Base-by-base conservation (phyloP, 108 stramenopile species). In the Nannochloropsis gaditana region DNA sequence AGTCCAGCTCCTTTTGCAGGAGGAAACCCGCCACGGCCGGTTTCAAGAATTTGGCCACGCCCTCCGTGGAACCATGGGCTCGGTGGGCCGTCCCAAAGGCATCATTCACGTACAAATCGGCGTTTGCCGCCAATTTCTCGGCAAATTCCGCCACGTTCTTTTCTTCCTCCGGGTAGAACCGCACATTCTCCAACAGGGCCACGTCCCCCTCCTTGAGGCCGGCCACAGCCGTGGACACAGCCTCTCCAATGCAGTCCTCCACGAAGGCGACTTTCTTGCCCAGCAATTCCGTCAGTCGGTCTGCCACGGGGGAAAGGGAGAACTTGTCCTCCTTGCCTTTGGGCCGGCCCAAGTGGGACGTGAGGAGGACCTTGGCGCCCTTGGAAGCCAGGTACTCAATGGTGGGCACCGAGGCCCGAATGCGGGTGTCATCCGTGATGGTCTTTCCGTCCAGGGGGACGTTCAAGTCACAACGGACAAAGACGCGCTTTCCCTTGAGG, bases 81-180 rank as follows among this genome's bases (percentile, higher is more conserved):
- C 99, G 94, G 90, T 98, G 99, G 42, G 99, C 97, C 43, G 99
- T 99, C 43, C 99, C 99, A 88, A 99, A 99, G 44, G 99, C 99
- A 90, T 99, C 99, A 94, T 96, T 98, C 79, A 98, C 97, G 91
- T 95, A 99, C 42, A 87, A 80, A 80, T 90, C 86, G 84, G 95
- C 94, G 94, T 82, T 94, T 93, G 91, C 94, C 91, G 91, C 90
- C 19, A 91, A 86, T 84, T 85, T 87, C 86, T 90, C 79, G n/a
- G 91, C 90, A 41, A 91, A 91, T 42, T 45, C 89, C 47, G 87
- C 11, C 9, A 86, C 86, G 83, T 91, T 90, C 79, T 89, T 90
- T 9, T 86, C 89, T 87, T 91, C 91, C 88, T 89, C 91, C 86
- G 42, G 43, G 93, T 99, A 94, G 91, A 98, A 99, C 9, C 99